phyloP scores from a whole-genome alignment of 768 basidiomycete genomes.

The Rubroboletus pulcherrimus region DNA sequence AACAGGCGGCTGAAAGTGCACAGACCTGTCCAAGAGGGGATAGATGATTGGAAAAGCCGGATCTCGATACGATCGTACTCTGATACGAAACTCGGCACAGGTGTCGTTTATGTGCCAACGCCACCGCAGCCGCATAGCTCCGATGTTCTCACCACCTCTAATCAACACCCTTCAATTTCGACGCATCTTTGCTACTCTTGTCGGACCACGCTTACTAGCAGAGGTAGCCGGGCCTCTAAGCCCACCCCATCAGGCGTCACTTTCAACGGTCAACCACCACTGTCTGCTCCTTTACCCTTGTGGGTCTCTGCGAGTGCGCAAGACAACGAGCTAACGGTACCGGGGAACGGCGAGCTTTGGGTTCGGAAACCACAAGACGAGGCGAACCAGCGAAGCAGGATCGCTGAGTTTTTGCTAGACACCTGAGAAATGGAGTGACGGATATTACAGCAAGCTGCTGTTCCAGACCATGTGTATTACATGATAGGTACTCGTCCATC shows the following conservation, averaged over 20 bases:
- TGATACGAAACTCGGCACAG: slow-evolving; percentile 15
- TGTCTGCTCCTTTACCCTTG: slow-evolving; percentile 19
- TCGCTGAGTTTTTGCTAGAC: slow-evolving; percentile 40
- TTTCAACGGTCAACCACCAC: slow-evolving; percentile 7
- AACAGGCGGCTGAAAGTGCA: not conserved
- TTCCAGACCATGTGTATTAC: too few species aligned
- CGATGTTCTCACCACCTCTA: not conserved
- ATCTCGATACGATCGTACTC: slow-evolving; percentile 64
- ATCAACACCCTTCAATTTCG: slow-evolving; percentile 31
- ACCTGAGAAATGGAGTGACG: slow-evolving; percentile 1
- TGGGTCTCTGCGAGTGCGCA: slow-evolving; percentile 32
- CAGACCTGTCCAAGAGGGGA: slow-evolving; percentile 61
- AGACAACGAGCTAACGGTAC: not conserved
- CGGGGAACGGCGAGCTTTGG: slow-evolving; percentile 31
- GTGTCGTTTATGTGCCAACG: slow-evolving; percentile 9
- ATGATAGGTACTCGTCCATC: too few species aligned
- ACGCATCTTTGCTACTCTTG: slow-evolving; percentile 60
- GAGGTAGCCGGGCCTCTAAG: slow-evolving; percentile 42
- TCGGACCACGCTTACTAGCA: slow-evolving; percentile 57
- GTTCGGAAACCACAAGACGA: slow-evolving; percentile 28
- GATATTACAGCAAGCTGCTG: not conserved
- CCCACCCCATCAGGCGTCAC: slow-evolving; percentile 1
- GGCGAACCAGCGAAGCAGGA: slow-evolving; percentile 36
- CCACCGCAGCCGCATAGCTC: not conserved
- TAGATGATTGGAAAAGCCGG: slow-evolving; percentile 69